phyloP scores from a whole-genome alignment of 169 alveolate genomes.

The Babesia sp. region DNA sequence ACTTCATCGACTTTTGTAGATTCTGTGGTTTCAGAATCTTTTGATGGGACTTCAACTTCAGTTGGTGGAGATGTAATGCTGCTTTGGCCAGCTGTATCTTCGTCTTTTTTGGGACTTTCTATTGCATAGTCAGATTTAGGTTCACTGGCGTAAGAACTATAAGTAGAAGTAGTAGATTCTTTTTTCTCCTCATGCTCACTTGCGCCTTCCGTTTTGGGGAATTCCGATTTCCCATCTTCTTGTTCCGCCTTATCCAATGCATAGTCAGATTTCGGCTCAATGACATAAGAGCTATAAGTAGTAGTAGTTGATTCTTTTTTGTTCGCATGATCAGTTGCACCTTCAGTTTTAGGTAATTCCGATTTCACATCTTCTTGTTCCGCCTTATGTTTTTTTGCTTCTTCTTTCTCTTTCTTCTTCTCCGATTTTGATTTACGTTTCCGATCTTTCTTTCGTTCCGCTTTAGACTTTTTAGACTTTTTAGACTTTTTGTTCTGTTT shows the following conservation, averaged over 20 bases:
- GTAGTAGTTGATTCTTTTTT: constrained; percentile 11
- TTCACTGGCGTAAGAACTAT: constrained; percentile 1
- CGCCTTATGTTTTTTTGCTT: background rate
- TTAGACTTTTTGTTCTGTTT: constrained; percentile 26
- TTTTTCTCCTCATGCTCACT: background rate
- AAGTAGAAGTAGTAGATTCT: constrained; percentile 12
- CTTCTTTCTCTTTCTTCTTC: background rate
- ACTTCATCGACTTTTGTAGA: background rate
- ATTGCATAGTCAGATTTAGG: too few species aligned
- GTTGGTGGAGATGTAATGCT: background rate
- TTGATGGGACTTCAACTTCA: background rate
- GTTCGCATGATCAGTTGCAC: background rate
- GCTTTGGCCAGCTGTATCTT: background rate
- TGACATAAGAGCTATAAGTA: constrained; percentile 3
- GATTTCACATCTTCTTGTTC: background rate
- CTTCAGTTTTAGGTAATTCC: background rate
- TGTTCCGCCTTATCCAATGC: background rate
- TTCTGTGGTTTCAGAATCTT: background rate
- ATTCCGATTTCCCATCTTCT: background rate
- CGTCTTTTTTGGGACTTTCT: background rate
- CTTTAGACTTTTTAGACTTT: background rate
- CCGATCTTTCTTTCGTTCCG: too few species aligned
- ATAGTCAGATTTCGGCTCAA: too few species aligned
- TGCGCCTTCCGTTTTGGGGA: background rate
- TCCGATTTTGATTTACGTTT: background rate